Evolutionary conservation across 2,329 filamentous ascomycete species (phyloP).

Genomic region (Hirsutella minnesotensis): DNA sequence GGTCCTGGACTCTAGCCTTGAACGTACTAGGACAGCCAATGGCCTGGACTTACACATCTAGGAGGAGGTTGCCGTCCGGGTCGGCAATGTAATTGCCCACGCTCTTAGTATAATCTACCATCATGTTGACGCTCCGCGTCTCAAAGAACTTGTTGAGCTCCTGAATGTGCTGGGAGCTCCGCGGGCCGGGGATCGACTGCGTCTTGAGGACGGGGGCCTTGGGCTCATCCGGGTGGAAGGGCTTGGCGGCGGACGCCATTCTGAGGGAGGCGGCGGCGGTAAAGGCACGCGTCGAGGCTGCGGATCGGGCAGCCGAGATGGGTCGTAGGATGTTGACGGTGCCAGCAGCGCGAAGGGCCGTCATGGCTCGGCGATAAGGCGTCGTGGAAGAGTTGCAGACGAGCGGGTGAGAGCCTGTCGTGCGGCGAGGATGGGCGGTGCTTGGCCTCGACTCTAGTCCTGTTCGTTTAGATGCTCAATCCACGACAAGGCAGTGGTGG

Average conservation of each 20-base stretch:
- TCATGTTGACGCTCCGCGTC: slow-evolving; percentile 74
- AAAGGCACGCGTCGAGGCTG: slow-evolving; percentile 4
- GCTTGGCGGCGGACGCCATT: slow-evolving; percentile 19
- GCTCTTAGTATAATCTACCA: slow-evolving; percentile 63
- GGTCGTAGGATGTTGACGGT: slow-evolving; percentile 3
- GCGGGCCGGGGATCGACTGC: slow-evolving; percentile 58
- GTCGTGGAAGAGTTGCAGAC: not conserved
- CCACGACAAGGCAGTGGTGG: too few relatives aligned
- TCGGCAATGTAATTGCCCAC: slow-evolving; percentile 72
- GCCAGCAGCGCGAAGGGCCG: slow-evolving; percentile 8
- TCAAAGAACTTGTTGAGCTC: slow-evolving; percentile 74
- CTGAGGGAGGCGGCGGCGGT: slow-evolving; percentile 7
- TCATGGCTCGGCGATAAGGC: slow-evolving; percentile 2
- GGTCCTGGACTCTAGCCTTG: slow-evolving; percentile 3
- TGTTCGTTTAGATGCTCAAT: too few relatives aligned
- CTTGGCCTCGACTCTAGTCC: too few relatives aligned
- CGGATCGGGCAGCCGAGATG: slow-evolving; percentile 1
- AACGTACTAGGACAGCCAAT: not conserved
- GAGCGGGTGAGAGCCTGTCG: not conserved
- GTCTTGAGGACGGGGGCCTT: slow-evolving; percentile 41
- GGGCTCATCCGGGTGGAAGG: slow-evolving; percentile 38
- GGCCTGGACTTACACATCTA: slow-evolving; percentile 51
- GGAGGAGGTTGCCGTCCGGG: slow-evolving; percentile 56
- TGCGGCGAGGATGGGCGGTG: too few relatives aligned
- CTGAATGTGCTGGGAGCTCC: slow-evolving; percentile 55